Evolutionary conservation across 2,329 filamentous ascomycete species (phyloP).

Genomic region (Neurospora sp.): DNA sequence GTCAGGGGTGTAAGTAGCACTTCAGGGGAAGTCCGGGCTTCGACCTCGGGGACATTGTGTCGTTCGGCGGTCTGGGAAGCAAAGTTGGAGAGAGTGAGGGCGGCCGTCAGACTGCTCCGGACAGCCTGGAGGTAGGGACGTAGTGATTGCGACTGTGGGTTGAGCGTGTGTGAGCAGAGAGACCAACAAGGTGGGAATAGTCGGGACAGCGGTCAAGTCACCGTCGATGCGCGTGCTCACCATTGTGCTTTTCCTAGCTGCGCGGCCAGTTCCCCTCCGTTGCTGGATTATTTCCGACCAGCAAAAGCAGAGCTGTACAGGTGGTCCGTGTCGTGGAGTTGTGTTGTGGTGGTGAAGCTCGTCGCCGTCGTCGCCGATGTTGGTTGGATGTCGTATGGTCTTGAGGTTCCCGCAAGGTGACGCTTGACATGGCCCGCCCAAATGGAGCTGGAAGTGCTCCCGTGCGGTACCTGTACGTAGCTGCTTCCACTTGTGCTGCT

Average conservation of each 20-base stretch:
- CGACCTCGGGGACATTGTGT: slow-evolving; percentile 96
- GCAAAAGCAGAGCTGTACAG: slow-evolving; percentile 1
- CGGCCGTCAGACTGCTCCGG: slow-evolving; percentile 85
- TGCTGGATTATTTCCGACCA: neutral
- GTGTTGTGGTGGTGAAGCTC: neutral
- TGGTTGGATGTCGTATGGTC: neutral
- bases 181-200: slow-evolving; percentile 2
- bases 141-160: slow-evolving; percentile 76
- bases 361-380: slow-evolving; percentile 3
- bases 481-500: neutral
- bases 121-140: slow-evolving; percentile 95
- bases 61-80: slow-evolving; percentile 92
- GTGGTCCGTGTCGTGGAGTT: slow-evolving; percentile 1
- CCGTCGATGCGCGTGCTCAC: neutral
- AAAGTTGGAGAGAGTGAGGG: slow-evolving; percentile 91
- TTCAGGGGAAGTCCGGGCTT: slow-evolving; percentile 86
- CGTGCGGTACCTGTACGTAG: neutral
- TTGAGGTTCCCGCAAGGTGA: slow-evolving; percentile 2
- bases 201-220: neutral
- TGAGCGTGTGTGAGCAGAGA: neutral
- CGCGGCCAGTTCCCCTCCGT: neutral
- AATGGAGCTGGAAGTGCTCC: neutral
- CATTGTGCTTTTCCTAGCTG: neutral
- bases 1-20: slow-evolving; percentile 85
- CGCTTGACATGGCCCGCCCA: neutral